Evolutionary conservation across 2,329 filamentous ascomycete genomes (phyloP), one percentile per base, ranked within the genome.

Genomic region (Colletotrichum cereale): DNA sequence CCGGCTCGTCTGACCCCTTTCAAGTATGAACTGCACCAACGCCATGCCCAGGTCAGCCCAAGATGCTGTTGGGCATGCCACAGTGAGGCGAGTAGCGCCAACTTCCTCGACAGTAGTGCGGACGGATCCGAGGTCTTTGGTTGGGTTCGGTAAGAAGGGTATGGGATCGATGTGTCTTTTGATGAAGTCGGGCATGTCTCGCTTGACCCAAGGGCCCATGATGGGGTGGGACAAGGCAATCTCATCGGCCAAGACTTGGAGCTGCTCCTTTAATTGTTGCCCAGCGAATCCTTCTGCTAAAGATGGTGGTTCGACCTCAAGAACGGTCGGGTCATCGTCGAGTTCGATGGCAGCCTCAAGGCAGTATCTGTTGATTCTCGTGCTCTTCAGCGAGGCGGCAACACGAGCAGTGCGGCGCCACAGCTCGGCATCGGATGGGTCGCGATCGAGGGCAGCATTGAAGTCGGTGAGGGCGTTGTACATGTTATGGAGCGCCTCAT

Each of bases 281-380:
- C 90, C 90, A 0, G 90, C 89, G 71, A 91, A 86, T 0, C 85
- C 88, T 75, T 92, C 90, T 52, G 89, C 89, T 18, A 92, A 80
- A 0, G 89, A 90, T 0, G 88, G 88, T 0, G 90, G 90, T 40
- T 90, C 86, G 16, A 91, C 86, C 73, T 92, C 89, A 36, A 85
- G 84, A 2, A 91, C 82, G 3, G 89, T 85, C 0, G 90, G 90
- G 74, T 92, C 90, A 75, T 92, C 90, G 73, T 92, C 90, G 47
- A 91, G 81, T 78, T 92, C 90, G 40, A 92, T 87, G 7, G 90
- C 90, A 40, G 90, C 88, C 76, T 92, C 90, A 2, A 92, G 81
- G 70, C 90, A 91, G 76, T 88, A 92, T 44, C 90, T 83, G 74
- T 86, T 87, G 34, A 91, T 84, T 16, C 89, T 84, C 0, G 82